Conservation (phyloP, 345 rosid genomes). For the Aquilaria sinensis region DNA sequence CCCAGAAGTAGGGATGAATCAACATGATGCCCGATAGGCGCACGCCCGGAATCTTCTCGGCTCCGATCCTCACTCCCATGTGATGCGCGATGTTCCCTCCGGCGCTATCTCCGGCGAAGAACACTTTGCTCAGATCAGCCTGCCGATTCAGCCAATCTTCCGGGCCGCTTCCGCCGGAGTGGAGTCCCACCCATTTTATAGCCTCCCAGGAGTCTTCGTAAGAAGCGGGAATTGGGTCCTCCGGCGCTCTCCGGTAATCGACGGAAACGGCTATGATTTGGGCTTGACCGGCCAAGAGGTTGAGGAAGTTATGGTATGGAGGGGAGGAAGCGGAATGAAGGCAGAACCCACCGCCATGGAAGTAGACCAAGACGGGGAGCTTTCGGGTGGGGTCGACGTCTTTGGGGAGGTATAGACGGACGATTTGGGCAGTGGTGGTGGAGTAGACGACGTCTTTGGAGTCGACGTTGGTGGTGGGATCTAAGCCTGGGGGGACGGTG, state of each 20-base stretch:
- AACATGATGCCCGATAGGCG: slow-evolving; percentile 16
- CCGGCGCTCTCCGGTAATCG: slow-evolving; percentile 30
- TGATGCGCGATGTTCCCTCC: slow-evolving; percentile 36
- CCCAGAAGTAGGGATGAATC: slow-evolving; percentile 29
- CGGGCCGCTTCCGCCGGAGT: slow-evolving; percentile 18
- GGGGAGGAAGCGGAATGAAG: slow-evolving; percentile 26
- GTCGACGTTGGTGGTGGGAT: slow-evolving; percentile 33
- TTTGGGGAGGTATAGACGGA: slow-evolving; percentile 37
- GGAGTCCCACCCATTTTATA: slow-evolving; percentile 33
- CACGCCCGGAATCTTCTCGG: slow-evolving; percentile 14
- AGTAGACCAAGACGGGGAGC: slow-evolving; percentile 39
- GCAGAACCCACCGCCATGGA: slow-evolving; percentile 36
- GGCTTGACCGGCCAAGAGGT: slow-evolving; percentile 19
- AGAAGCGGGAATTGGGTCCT: slow-evolving; percentile 26
- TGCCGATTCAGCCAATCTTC: slow-evolving; percentile 32
- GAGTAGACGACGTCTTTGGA: slow-evolving; percentile 39
- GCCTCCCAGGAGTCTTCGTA: slow-evolving; percentile 36
- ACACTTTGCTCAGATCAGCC: slow-evolving; percentile 24
- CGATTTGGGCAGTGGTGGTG: slow-evolving; percentile 10
- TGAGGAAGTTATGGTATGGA: slow-evolving; percentile 26
- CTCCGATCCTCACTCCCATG: slow-evolving; percentile 21
- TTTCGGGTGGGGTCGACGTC: slow-evolving; percentile 12
- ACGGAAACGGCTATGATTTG: slow-evolving; percentile 25
- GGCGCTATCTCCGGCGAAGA: slow-evolving; percentile 38
- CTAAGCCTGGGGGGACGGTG: slow-evolving; percentile 17